A percentile compares a stretch with the other conserved stretches of the same genome.
Evolutionary conservation across 257 asterid species (phyloP).

Genomic region (Prunella vulgaris): DNA sequence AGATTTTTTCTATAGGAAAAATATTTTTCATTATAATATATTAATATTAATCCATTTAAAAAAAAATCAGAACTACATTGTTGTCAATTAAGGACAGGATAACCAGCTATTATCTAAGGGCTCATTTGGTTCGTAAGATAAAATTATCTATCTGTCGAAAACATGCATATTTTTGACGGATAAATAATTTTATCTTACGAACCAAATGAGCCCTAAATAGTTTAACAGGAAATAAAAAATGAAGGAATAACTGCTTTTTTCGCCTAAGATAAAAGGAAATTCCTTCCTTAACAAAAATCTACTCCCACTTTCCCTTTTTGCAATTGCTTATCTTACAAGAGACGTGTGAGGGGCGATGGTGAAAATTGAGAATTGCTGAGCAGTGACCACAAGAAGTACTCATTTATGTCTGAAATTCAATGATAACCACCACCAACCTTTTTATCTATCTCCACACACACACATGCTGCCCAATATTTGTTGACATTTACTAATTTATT

Average conservation of each 20-base stretch:
- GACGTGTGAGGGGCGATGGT: constrained; percentile 2
- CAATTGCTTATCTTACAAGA: constrained; percentile 26
- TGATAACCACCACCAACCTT: constrained; percentile 25
- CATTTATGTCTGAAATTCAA: constrained; percentile 23
- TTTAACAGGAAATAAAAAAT: too few species aligned
- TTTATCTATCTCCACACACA: constrained; percentile 33
- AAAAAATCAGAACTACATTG: background rate
- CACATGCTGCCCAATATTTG: constrained; percentile 34
- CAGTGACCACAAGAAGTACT: constrained; percentile 21
- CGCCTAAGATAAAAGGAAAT: background rate
- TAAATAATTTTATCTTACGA: too few species aligned
- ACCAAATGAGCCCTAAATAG: too few species aligned
- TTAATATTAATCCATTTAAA: background rate
- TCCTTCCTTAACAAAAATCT: constrained; percentile 11
- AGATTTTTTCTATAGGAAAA: background rate
- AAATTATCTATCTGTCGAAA: too few species aligned
- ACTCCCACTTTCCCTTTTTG: background rate
- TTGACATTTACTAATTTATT: constrained; percentile 13
- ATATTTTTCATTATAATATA: background rate
- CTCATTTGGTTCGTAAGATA: too few species aligned
- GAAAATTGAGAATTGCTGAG: background rate
- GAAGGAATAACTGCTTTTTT: too few species aligned
- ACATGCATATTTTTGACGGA: too few species aligned
- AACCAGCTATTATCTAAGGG: too few species aligned
- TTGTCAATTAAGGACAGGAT: too few species aligned